These are phyloP conservation scores for Coniochaeta sp. DNA, from an alignment of 2,329 filamentous ascomycete genomes.

Conservation along the genomic window DNA sequence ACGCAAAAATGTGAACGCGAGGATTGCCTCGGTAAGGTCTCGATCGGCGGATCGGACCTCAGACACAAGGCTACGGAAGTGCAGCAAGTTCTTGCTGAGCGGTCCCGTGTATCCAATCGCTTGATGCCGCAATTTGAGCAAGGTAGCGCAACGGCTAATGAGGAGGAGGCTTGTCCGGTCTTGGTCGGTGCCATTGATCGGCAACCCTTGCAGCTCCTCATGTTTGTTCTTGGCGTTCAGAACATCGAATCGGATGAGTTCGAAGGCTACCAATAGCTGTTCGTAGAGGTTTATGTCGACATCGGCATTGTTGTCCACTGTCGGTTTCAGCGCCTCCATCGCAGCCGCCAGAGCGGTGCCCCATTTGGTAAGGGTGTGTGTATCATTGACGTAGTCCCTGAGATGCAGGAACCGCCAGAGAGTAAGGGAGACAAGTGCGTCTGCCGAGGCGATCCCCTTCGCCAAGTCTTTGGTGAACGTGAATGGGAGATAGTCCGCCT, in stretches of 20 bases:
- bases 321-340: constrained; percentile 53
- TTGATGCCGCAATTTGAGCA: constrained; percentile 76
- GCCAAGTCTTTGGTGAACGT: constrained; percentile 55
- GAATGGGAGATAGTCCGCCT: constrained; percentile 60
- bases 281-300: constrained; percentile 60
- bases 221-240: constrained; percentile 62
- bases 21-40: constrained; percentile 76
- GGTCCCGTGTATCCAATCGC: constrained; percentile 90
- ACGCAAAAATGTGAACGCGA: constrained; percentile 73
- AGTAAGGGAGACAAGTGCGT: constrained; percentile 64
- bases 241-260: constrained; percentile 72
- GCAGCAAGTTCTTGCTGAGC: constrained; percentile 80
- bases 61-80: constrained; percentile 76
- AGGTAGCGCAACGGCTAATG: constrained; percentile 77
- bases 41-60: constrained; percentile 73
- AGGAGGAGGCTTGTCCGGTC: constrained; percentile 75
- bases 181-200: constrained; percentile 53
- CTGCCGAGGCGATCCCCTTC: constrained; percentile 55
- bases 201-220: constrained; percentile 46
- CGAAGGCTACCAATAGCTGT: constrained; percentile 73
- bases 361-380: constrained; percentile 77
- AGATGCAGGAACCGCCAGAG: constrained; percentile 88
- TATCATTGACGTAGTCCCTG: constrained; percentile 72
- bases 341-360: constrained; percentile 71
- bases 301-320: constrained; percentile 34